Evolutionary conservation across 805 yeast genomes (phyloP).

Genomic region (Candida cerambycidarum): DNA sequence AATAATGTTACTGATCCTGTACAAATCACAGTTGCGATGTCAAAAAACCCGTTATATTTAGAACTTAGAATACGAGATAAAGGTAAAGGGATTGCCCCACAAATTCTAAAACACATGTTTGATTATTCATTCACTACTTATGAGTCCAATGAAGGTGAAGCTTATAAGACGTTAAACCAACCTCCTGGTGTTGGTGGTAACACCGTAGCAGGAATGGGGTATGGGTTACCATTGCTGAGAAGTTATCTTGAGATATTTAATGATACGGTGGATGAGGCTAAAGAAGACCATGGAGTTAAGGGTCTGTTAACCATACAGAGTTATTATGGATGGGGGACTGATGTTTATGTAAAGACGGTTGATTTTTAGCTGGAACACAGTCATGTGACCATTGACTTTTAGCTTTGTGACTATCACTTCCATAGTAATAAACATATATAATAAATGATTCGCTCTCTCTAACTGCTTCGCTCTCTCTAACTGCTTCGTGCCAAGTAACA

Average conservation of each 20-base stretch:
- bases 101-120: constrained; percentile 64
- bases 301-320: constrained; percentile 44
- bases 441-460: no score
- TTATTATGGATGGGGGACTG: constrained; percentile 48
- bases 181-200: constrained; percentile 72
- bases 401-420: not conserved
- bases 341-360: constrained; percentile 41
- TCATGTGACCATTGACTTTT: not conserved
- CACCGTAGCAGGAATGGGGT: constrained; percentile 92
- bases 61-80: constrained; percentile 79
- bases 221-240: constrained; percentile 83
- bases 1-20: constrained; percentile 43
- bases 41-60: constrained; percentile 41
- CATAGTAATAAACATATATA: no score
- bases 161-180: constrained; percentile 60
- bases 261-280: constrained; percentile 24
- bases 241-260: constrained; percentile 44
- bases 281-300: constrained; percentile 15
- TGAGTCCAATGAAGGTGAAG: constrained; percentile 56
- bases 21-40: constrained; percentile 36
- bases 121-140: constrained; percentile 87
- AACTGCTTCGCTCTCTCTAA: no score
- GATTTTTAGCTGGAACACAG: constrained; percentile 11
- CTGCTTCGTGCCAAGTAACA: no score
- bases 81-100: constrained; percentile 85